A percentile compares a stretch with the other conserved stretches of the same genome.
phyloP scores from a whole-genome alignment of 306 rosid species.

The Cucurbita argyrosperma region DNA sequence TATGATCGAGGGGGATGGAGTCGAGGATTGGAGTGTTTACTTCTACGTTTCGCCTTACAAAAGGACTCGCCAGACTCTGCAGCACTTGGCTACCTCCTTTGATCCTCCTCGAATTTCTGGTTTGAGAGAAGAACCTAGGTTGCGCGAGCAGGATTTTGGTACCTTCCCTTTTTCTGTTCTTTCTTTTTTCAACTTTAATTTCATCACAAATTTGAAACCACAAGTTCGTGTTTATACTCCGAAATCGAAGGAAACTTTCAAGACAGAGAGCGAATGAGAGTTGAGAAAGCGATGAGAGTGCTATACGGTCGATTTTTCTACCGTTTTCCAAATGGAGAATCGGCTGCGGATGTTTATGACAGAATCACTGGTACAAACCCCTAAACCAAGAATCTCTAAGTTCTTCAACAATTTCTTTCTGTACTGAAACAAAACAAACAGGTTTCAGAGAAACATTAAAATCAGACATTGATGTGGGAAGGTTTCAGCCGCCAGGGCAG shows the following conservation, averaged over 20 bases:
- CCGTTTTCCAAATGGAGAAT: constrained; percentile 83
- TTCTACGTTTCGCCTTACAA: constrained; percentile 75
- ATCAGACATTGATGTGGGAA: constrained; percentile 62
- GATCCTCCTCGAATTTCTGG: constrained; percentile 56
- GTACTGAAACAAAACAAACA: constrained; percentile 5
- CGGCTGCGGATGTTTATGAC: constrained; percentile 92
- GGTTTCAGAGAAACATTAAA: constrained; percentile 84
- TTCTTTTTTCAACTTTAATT: not conserved
- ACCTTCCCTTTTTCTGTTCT: not conserved
- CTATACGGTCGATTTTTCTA: constrained; percentile 86
- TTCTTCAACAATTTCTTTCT: not conserved
- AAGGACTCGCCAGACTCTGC: constrained; percentile 48
- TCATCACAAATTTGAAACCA: no score
- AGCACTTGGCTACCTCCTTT: constrained; percentile 46
- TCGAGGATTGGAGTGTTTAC: constrained; percentile 44
- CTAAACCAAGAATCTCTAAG: not conserved
- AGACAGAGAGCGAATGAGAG: constrained; percentile 66
- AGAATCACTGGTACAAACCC: constrained; percentile 57
- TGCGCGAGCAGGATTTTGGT: constrained; percentile 87
- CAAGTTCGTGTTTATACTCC: not conserved
- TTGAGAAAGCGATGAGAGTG: constrained; percentile 33
- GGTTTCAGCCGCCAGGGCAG: constrained; percentile 69
- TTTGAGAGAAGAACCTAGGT: constrained; percentile 76
- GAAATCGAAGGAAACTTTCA: constrained; percentile 61
- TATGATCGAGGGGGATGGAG: constrained; percentile 33